Base-by-base conservation (phyloP, 108 stramenopile species). In the Fragilariopsis cylindrus region DNA sequence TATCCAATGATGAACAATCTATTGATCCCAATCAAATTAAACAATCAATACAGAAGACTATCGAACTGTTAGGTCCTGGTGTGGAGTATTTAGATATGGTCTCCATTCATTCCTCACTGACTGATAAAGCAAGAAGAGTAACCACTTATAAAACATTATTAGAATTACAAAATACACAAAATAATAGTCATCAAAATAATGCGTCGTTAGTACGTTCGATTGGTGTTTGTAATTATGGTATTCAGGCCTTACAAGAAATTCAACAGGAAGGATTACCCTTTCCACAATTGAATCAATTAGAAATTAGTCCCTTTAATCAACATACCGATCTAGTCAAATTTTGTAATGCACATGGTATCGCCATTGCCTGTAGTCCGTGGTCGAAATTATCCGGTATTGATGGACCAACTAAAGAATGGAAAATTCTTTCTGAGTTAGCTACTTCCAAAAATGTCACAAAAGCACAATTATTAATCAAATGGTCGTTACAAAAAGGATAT, bases 171-270 rank as follows among this genome's bases (percentile, higher is more conserved):
- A 79, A 89, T 18, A 58, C 76, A 19, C 87, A 89, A 57, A 1
- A 81, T 88, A 69, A 55, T n/a, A n/a, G n/a, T n/a, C n/a, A n/a
- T 19, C 7, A 55, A n/a, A 4, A 55, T 19, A 55, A 55, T 19
- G 1, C n/a, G 58, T 60, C 58, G 41, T 40, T 60, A 12, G 69
- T 86, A 5, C 73, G 80, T 13, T 50, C 81, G 3, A 84, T 94
- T 3, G 90, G 90, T 18, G 92, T 93, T 4, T 89, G 88, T 69
- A 90, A 93, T 56, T 93, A 90, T 55, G 92, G 92, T 6, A 3
- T 91, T 3, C 69, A 74, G 13, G 85, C 85, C 12, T 71, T 93
- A 30, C 55, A 83, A 58, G 90, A 93, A 62, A 73, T 93, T 21
- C 76, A 65, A 50, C 60, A 45, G 1, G 77, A 74, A 12, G 72